phyloP scores from a whole-genome alignment of 176 grass and related monocot genomes.

The Rhynchospora pubera region DNA sequence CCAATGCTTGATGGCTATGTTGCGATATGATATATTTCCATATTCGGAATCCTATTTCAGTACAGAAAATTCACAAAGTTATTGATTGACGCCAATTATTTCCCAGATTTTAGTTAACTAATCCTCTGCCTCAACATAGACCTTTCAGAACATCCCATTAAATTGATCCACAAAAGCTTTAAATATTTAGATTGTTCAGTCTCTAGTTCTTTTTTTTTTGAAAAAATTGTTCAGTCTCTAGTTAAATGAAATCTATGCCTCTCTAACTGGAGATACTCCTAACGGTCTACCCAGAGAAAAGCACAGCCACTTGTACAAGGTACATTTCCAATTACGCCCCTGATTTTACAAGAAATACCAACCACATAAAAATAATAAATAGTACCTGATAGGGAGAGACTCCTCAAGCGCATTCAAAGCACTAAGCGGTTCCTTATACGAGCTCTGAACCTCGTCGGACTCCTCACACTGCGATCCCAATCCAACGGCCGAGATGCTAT shows the following conservation, averaged over 20 bases:
- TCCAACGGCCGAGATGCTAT: conserved; percentile 2
- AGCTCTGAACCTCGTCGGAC: conserved; percentile 40
- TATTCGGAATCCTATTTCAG: not conserved
- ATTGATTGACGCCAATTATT: not conserved
- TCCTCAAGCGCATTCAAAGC: conserved; percentile 40
- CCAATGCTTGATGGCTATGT: not conserved
- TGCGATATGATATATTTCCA: not conserved
- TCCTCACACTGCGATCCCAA: conserved; percentile 13
- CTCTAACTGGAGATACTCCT: too few relatives aligned
- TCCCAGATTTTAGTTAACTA: not conserved
- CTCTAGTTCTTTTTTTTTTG: too few relatives aligned
- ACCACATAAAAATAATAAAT: not conserved
- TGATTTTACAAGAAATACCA: too few relatives aligned
- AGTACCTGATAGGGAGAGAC: conserved; percentile 47
- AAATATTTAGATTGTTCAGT: too few relatives aligned
- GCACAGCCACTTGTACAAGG: too few relatives aligned
- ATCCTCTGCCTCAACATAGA: not conserved
- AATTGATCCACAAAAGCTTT: not conserved
- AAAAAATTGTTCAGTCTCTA: too few relatives aligned
- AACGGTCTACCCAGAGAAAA: too few relatives aligned
- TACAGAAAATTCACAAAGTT: not conserved
- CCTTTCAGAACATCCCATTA: not conserved
- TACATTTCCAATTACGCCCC: too few relatives aligned
- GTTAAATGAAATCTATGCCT: too few relatives aligned
- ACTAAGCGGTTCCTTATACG: conserved; percentile 24